These are phyloP conservation scores for Candida glaebosa DNA, from an alignment of 805 yeast genomes.

Conservation along the genomic window DNA sequence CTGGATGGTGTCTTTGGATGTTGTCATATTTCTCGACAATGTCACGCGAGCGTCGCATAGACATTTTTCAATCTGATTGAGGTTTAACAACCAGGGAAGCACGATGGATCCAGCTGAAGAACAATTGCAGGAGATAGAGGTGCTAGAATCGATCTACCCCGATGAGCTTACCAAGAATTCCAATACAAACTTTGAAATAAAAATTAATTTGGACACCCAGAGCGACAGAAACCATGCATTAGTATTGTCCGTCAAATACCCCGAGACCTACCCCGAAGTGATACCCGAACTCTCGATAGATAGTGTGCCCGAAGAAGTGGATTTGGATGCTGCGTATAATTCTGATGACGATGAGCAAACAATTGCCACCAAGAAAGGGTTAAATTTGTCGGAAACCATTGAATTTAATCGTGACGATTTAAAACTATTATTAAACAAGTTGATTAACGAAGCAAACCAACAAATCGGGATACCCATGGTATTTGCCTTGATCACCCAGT, in stretches of 20 bases:
- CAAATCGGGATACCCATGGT: conserved; percentile 90
- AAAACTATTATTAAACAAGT: conserved; percentile 32
- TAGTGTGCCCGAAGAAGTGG: conserved; percentile 22
- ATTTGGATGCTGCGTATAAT: conserved; percentile 26
- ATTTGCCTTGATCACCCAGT: conserved; percentile 69
- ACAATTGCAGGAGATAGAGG: conserved; percentile 86
- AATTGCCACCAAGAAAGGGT: conserved; percentile 38
- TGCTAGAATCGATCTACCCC: conserved; percentile 87
- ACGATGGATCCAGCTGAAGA: conserved; percentile 80
- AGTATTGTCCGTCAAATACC: conserved; percentile 60
- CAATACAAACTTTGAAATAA: conserved; percentile 47
- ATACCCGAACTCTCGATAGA: conserved; percentile 55
- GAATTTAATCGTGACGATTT: conserved; percentile 51
- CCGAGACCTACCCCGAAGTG: conserved; percentile 78
- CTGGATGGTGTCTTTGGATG: neutral
- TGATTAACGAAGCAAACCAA: conserved; percentile 63
- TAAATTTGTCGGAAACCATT: conserved; percentile 56
- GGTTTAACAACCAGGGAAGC: too few species aligned
- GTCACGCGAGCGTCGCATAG: conserved; percentile 1
- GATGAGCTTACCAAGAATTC: conserved; percentile 65
- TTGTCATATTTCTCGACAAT: conserved; percentile 2
- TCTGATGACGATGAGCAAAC: conserved; percentile 47
- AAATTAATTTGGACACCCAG: conserved; percentile 63
- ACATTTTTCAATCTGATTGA: too few species aligned
- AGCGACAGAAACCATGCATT: conserved; percentile 57